These are phyloP conservation scores for Phytophthora tentaculata DNA, from an alignment of 352 stramenopile genomes.

Conservation along the genomic window DNA sequence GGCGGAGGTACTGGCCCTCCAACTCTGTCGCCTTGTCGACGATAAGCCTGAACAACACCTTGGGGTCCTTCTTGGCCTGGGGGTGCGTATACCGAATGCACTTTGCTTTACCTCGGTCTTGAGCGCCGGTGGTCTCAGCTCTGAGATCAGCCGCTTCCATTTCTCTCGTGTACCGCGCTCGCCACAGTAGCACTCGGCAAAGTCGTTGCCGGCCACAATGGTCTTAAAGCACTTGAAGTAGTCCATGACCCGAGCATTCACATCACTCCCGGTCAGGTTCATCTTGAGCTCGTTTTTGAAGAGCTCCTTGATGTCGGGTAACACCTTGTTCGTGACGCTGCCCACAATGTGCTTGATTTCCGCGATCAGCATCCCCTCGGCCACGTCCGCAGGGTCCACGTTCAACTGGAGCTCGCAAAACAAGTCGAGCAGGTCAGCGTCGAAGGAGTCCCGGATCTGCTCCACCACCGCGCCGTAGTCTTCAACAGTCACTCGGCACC, in stretches of 20 bases:
- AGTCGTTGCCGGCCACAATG: not conserved
- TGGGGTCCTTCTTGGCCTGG: too few relatives aligned
- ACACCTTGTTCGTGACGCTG: not conserved
- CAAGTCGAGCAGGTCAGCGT: not conserved
- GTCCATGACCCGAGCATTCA: not conserved
- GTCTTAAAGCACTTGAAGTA: conserved; percentile 2
- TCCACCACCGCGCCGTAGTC: not conserved
- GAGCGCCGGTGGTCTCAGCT: too few relatives aligned
- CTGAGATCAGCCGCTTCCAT: not conserved
- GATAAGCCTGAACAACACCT: too few relatives aligned
- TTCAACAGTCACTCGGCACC: not conserved
- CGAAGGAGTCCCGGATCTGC: not conserved
- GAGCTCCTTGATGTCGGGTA: not conserved
- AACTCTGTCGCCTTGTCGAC: too few relatives aligned
- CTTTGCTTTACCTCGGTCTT: too few relatives aligned
- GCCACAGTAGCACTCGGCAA: not conserved
- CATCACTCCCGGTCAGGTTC: conserved; percentile 1
- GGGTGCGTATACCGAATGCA: too few relatives aligned
- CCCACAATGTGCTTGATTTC: not conserved
- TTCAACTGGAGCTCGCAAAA: conserved; percentile 4
- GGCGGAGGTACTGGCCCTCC: too few relatives aligned
- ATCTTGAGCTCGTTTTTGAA: conserved; percentile 3
- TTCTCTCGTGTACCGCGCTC: not conserved
- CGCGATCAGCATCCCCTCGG: not conserved
- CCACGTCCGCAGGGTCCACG: not conserved